These are phyloP conservation scores for Rhinocladiella similis DNA, from an alignment of 2,329 filamentous ascomycete genomes.

Conservation along the genomic window DNA sequence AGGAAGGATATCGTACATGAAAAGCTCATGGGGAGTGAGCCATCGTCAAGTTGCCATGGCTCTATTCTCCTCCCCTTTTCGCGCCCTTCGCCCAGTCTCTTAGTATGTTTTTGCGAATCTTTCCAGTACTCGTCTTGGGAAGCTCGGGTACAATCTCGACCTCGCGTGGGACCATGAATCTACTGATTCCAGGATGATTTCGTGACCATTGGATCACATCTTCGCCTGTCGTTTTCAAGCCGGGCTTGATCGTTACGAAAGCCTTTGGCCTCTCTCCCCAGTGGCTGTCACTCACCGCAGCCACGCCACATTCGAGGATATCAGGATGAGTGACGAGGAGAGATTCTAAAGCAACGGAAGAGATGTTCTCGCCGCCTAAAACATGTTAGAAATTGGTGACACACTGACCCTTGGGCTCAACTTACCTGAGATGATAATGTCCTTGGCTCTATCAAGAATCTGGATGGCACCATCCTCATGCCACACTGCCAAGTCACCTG, in stretches of 20 bases:
- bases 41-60: too few relatives aligned
- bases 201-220: constrained; percentile 87
- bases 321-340: constrained; percentile 87
- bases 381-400: background rate
- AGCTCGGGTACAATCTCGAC: constrained; percentile 81
- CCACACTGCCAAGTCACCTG: constrained; percentile 90
- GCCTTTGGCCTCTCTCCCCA: constrained; percentile 98
- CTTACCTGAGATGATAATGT: constrained; percentile 93
- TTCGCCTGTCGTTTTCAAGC: constrained; percentile 59
- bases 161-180: constrained; percentile 80
- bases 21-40: too few relatives aligned
- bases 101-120: constrained; percentile 92
- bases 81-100: constrained; percentile 76
- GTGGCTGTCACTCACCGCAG: constrained; percentile 80
- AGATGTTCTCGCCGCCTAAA: constrained; percentile 92
- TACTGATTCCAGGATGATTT: constrained; percentile 74
- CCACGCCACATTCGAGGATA: constrained; percentile 87
- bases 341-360: constrained; percentile 84
- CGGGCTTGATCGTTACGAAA: constrained; percentile 77
- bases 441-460: constrained; percentile 91
- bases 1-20: too few relatives aligned
- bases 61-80: constrained; percentile 31
- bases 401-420: constrained; percentile 9
- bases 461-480: constrained; percentile 87
- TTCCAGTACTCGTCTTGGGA: constrained; percentile 96